These are phyloP conservation scores for Stemphylium beticola DNA, from an alignment of 2,329 filamentous ascomycete genomes.

Conservation along the genomic window DNA sequence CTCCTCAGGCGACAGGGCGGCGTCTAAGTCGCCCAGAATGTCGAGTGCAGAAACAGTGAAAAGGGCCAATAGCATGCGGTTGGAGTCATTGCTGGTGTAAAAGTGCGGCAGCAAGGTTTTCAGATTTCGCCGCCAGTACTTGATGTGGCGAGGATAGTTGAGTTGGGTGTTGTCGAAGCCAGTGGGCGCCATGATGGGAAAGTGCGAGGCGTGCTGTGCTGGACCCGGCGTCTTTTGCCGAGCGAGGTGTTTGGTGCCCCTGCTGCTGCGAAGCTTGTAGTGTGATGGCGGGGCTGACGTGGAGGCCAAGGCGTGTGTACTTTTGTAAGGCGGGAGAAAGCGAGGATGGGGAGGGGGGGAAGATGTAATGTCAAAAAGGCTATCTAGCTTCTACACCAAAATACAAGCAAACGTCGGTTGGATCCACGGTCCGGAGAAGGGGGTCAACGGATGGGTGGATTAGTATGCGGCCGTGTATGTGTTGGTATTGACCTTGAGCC, in stretches of 20 bases:
- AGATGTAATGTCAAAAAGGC: background rate
- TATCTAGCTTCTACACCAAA: background rate
- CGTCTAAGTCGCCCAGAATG: conserved; percentile 70
- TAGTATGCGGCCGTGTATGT: background rate
- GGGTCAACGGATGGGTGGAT: background rate
- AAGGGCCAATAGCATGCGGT: conserved; percentile 85
- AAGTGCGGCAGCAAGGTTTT: conserved; percentile 78
- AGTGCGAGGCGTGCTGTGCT: conserved; percentile 3
- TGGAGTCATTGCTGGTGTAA: conserved; percentile 90
- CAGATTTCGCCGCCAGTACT: conserved; percentile 91
- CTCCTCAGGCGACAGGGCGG: conserved; percentile 61
- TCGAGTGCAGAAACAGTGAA: conserved; percentile 89
- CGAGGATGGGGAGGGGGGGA: background rate
- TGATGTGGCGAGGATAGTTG: conserved; percentile 66
- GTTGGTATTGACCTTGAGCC: background rate
- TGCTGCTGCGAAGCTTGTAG: conserved; percentile 9
- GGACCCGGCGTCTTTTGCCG: conserved; percentile 14
- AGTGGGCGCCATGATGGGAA: conserved; percentile 26
- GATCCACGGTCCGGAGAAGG: background rate
- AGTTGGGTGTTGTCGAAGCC: conserved; percentile 29
- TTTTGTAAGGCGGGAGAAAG: conserved; percentile 1
- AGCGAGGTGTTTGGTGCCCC: conserved; percentile 7
- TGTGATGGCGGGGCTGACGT: conserved; percentile 14
- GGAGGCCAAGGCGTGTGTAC: conserved; percentile 6
- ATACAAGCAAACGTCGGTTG: background rate